Evolutionary conservation across 345 rosid species (phyloP).

Genomic region (Eutrema japonicum): DNA sequence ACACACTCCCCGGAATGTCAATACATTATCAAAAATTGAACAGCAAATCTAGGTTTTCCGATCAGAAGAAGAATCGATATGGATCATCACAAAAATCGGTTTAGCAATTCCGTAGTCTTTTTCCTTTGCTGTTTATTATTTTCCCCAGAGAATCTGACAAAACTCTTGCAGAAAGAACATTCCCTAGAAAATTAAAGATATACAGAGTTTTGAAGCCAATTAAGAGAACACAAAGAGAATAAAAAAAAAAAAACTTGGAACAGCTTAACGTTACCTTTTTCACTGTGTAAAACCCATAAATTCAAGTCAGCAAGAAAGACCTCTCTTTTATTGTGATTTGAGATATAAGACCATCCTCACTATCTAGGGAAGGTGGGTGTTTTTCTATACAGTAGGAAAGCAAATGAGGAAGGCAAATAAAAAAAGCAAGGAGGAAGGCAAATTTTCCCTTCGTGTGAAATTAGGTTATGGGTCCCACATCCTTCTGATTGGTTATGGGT

Average conservation of each 20-base stretch:
- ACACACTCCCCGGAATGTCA: background rate
- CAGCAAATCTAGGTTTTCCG: slow-evolving; percentile 6
- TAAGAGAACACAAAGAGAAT: background rate
- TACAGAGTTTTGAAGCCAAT: background rate
- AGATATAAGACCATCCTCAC: too few species aligned
- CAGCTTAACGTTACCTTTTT: slow-evolving; percentile 2
- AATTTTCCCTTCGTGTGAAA: too few species aligned
- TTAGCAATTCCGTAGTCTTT: too few species aligned
- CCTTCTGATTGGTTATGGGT: too few species aligned
- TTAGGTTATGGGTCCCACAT: too few species aligned
- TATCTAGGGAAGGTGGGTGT: too few species aligned
- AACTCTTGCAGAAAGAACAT: slow-evolving; percentile 31
- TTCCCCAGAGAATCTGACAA: slow-evolving; percentile 33
- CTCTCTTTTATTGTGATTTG: background rate
- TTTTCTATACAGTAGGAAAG: too few species aligned
- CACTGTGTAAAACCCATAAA: background rate
- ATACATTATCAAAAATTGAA: background rate
- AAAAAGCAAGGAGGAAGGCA: too few species aligned
- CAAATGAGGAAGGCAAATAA: too few species aligned
- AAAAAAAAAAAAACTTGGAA: background rate
- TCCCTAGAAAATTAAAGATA: slow-evolving; percentile 11
- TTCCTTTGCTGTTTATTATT: background rate
- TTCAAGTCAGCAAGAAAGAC: background rate
- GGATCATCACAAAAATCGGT: background rate
- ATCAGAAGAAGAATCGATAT: background rate